Conservation (phyloP, 345 rosid species). For the Lagerstroemia speciosa region DNA sequence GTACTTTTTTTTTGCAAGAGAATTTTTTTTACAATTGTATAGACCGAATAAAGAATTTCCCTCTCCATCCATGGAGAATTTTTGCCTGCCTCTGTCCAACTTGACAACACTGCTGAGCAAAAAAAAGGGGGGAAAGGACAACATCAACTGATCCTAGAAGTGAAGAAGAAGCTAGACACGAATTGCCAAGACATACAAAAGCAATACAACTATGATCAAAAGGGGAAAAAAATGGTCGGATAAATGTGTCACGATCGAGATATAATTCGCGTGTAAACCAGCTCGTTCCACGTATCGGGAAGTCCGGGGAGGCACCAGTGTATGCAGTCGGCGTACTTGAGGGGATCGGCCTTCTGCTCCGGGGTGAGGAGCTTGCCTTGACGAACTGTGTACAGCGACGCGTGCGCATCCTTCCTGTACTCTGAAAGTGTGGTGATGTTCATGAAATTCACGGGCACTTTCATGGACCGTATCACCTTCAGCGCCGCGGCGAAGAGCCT, state of each 20-base stretch:
- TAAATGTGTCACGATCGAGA: constrained; percentile 28
- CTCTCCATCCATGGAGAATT: background rate
- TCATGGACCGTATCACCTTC: constrained; percentile 36
- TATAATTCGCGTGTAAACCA: constrained; percentile 51
- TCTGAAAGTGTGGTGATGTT: constrained; percentile 66
- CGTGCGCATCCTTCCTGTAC: constrained; percentile 82
- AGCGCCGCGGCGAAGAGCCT: constrained; percentile 32
- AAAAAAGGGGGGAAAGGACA: background rate
- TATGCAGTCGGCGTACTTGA: constrained; percentile 59
- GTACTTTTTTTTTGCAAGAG: background rate
- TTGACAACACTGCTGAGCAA: background rate
- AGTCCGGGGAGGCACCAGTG: constrained; percentile 98
- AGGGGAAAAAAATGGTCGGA: too few relatives aligned
- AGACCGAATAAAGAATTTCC: background rate
- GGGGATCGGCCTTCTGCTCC: constrained; percentile 49
- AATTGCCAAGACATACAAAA: too few relatives aligned
- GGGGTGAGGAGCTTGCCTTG: constrained; percentile 38
- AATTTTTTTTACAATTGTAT: background rate
- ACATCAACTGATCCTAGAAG: constrained; percentile 1
- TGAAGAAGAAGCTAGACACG: too few relatives aligned
- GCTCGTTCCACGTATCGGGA: constrained; percentile 92
- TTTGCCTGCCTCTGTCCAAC: background rate
- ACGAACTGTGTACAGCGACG: constrained; percentile 31
- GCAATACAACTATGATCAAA: background rate
- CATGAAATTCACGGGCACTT: constrained; percentile 36